A percentile compares a stretch with the other conserved stretches of the same genome.
phyloP scores from a whole-genome alignment of 768 basidiomycete species.

The Sutorius australiensis region DNA sequence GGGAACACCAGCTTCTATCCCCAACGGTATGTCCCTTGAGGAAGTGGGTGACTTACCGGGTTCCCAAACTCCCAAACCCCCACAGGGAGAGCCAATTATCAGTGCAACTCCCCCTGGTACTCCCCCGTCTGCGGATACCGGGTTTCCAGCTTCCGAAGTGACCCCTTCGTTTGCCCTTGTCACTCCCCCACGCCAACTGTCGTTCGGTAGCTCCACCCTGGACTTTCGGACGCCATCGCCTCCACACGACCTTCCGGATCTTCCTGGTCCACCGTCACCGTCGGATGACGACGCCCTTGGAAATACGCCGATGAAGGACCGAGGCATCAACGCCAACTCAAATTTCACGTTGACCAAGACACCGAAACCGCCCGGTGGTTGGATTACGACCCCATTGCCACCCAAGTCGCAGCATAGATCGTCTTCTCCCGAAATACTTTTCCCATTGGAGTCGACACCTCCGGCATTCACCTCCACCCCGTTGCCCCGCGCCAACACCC shows the following conservation, averaged over 20 bases:
- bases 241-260: constrained; percentile 56
- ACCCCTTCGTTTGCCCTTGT: constrained; percentile 28
- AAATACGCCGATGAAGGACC: constrained; percentile 20
- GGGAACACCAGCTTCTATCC: background rate
- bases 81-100: constrained; percentile 4
- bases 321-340: constrained; percentile 9
- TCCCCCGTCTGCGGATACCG: constrained; percentile 14
- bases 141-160: constrained; percentile 2
- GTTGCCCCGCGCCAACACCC: constrained; percentile 14
- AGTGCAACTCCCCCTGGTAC: constrained; percentile 26
- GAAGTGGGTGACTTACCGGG: constrained; percentile 16
- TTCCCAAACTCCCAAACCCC: constrained; percentile 2
- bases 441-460: constrained; percentile 26
- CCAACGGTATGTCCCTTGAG: constrained; percentile 17
- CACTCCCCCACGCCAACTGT: constrained; percentile 47
- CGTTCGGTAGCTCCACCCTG: constrained; percentile 39
- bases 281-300: constrained; percentile 43
- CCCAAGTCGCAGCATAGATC: constrained; percentile 12
- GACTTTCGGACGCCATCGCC: constrained; percentile 65
- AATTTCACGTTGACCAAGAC: constrained; percentile 40
- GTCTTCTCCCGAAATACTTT: constrained; percentile 15
- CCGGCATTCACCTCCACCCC: constrained; percentile 26
- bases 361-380: constrained; percentile 45
- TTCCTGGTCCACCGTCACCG: constrained; percentile 63
- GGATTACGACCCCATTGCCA: constrained; percentile 39